Percentiles rank a stretch among this genome's conserved stretches.
These are phyloP conservation scores for Durusdinium trenchii DNA, from an alignment of 73 alveolate genomes.

Conservation along the genomic window DNA sequence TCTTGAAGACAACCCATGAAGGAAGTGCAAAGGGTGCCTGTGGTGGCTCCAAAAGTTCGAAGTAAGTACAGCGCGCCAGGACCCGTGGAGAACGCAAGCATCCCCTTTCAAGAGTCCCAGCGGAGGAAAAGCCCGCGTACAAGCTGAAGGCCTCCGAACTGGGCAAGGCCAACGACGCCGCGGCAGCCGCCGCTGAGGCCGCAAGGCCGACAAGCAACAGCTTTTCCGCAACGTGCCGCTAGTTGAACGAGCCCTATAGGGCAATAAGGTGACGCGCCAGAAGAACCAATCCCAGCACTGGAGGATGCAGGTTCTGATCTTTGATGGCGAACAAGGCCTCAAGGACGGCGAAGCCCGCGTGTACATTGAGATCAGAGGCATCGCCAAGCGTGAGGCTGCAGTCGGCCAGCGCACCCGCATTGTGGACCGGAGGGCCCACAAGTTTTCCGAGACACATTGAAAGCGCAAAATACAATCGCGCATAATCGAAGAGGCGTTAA, in stretches of 20 bases:
- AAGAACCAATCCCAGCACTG: neutral
- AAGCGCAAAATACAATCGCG: neutral
- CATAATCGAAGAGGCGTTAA: neutral
- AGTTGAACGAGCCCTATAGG: neutral
- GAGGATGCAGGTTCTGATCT: too few relatives aligned
- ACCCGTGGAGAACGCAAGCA: neutral
- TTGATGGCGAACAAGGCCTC: too few relatives aligned
- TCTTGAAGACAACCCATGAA: neutral
- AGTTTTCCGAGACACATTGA: neutral
- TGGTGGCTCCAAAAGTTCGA: neutral
- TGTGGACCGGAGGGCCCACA: neutral
- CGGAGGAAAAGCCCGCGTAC: neutral
- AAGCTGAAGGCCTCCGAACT: neutral
- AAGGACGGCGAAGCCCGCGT: too few relatives aligned
- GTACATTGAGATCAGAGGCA: too few relatives aligned
- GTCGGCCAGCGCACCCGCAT: constrained; percentile 27
- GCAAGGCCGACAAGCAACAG: constrained; percentile 8
- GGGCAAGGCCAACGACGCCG: neutral
- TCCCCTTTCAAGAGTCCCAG: neutral
- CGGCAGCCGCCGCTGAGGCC: neutral
- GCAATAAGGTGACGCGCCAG: neutral
- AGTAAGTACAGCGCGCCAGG: neutral
- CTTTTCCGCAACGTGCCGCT: too few relatives aligned
- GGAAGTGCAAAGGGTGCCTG: constrained; percentile 18
- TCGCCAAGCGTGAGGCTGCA: neutral